A percentile compares a stretch with the other conserved stretches of the same genome.
Conservation (phyloP, 257 asterid genomes). For the Coffea canephora region DNA sequence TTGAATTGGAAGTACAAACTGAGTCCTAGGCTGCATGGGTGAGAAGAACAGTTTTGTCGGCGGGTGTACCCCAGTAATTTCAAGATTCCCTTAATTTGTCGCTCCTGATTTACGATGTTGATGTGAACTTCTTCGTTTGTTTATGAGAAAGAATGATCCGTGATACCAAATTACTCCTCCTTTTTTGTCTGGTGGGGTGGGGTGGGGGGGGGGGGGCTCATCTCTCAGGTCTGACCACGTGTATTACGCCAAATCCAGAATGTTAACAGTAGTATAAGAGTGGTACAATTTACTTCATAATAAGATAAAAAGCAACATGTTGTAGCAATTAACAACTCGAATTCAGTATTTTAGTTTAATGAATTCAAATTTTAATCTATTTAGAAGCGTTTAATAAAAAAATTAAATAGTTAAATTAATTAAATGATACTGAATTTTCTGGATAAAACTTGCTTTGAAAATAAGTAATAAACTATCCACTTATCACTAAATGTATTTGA, state of each 20-base stretch:
- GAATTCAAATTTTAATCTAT: too few species aligned
- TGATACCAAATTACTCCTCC: background rate
- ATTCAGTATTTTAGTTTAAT: too few species aligned
- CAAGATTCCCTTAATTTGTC: background rate
- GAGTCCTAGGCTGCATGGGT: background rate
- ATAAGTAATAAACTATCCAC: too few species aligned
- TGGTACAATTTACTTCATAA: too few species aligned
- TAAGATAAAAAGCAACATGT: too few species aligned
- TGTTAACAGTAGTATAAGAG: too few species aligned
- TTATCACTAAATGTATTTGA: too few species aligned
- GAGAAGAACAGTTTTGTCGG: slow-evolving; percentile 7
- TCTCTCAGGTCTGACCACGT: background rate
- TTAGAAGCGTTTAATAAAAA: too few species aligned
- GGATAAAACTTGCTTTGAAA: too few species aligned
- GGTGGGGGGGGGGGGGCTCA: background rate
- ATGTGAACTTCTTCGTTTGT: slow-evolving; percentile 10
- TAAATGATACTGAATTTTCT: too few species aligned
- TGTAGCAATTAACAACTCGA: too few species aligned
- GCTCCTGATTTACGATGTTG: background rate
- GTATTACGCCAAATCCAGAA: background rate
- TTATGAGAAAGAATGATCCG: background rate
- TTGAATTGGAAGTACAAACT: background rate
- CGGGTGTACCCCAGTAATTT: background rate
- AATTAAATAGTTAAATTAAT: too few species aligned
- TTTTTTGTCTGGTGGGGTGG: background rate